Evolutionary conservation across 176 grass and related monocot species (phyloP).

Genomic region (Paspalum notatum): DNA sequence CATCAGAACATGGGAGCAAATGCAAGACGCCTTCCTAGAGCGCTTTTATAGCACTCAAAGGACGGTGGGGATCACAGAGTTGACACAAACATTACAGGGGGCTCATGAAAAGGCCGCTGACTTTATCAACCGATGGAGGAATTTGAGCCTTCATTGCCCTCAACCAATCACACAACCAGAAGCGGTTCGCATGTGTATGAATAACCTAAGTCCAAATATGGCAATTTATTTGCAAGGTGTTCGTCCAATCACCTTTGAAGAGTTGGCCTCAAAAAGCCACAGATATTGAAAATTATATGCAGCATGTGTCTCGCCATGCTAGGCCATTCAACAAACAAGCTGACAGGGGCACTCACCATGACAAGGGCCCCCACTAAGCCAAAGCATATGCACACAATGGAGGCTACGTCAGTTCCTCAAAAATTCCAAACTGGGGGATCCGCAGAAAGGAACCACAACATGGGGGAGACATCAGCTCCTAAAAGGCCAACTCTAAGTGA

Average conservation of each 20-base stretch:
- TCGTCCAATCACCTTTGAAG: too few relatives aligned
- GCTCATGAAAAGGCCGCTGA: background rate
- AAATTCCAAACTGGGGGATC: background rate
- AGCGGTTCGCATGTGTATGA: background rate
- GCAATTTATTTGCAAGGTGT: background rate
- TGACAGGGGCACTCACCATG: background rate
- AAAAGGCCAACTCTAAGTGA: background rate
- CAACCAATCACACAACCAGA: background rate
- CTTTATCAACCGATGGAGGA: background rate
- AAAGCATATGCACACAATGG: background rate
- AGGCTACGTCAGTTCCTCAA: accelerated
- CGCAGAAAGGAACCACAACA: background rate
- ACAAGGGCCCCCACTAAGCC: background rate
- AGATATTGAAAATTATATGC: too few relatives aligned
- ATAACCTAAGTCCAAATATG: background rate
- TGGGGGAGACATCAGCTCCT: accelerated
- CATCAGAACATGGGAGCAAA: background rate
- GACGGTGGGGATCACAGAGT: background rate
- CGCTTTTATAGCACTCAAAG: conserved; percentile 5
- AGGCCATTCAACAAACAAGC: background rate
- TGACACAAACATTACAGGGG: background rate
- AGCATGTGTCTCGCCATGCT: too few relatives aligned
- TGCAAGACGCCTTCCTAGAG: background rate
- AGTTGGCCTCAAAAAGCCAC: too few relatives aligned
- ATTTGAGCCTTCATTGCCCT: background rate